These are phyloP conservation scores for Botryobasidium botryosum DNA, from an alignment of 768 basidiomycete genomes.

Conservation along the genomic window DNA sequence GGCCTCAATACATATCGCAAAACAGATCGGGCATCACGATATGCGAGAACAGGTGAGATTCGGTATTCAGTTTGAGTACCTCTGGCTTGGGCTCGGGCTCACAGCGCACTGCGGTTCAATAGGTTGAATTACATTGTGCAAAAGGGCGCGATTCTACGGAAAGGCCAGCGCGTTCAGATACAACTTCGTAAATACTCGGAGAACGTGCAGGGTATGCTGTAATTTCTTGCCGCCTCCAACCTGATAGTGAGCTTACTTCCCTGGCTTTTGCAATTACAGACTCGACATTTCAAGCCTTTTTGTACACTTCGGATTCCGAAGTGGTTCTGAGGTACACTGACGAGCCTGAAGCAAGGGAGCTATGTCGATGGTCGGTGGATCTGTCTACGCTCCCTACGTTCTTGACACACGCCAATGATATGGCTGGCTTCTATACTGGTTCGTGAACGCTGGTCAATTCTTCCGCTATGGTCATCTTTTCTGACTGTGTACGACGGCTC, in stretches of 20 bases:
- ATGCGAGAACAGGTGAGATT: slow-evolving; percentile 64
- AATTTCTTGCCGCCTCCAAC: neutral
- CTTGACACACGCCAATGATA: slow-evolving; percentile 44
- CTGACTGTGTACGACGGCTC: neutral
- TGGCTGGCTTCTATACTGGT: slow-evolving; percentile 59
- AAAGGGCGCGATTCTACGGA: slow-evolving; percentile 70
- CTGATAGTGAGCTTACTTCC: neutral
- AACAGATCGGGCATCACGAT: slow-evolving; percentile 61
- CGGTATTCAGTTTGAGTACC: no score
- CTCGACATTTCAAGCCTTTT: slow-evolving; percentile 55
- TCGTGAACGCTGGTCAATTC: slow-evolving; percentile 13
- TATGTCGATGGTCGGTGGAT: slow-evolving; percentile 58
- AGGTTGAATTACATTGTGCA: slow-evolving; percentile 74
- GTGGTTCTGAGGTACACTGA: slow-evolving; percentile 67
- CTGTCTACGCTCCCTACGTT: slow-evolving; percentile 61
- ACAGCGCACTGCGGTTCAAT: slow-evolving; percentile 1
- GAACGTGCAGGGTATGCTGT: slow-evolving; percentile 25
- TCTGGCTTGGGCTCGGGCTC: neutral
- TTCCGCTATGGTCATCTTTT: neutral
- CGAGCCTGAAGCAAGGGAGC: slow-evolving; percentile 24
- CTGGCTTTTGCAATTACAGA: slow-evolving; percentile 26
- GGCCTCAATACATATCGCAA: slow-evolving; percentile 62
- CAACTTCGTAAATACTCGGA: slow-evolving; percentile 43
- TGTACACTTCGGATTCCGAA: slow-evolving; percentile 59
- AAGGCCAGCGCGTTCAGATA: slow-evolving; percentile 64